Base-by-base conservation (phyloP, 1,284 basidiomycete genomes). In the Puccinia coronata region DNA sequence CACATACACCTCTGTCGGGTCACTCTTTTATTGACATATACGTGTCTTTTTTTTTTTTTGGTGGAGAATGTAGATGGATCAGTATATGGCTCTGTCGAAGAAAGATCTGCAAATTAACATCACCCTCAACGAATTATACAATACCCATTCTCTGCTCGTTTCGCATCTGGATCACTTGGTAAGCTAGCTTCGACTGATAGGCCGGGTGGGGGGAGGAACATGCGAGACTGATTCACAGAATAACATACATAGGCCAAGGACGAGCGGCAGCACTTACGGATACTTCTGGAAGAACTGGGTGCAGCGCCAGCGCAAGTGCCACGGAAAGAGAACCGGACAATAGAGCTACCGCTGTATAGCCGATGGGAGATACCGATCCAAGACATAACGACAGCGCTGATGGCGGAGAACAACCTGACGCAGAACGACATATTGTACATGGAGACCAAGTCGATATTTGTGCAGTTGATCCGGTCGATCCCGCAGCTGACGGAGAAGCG, bases 331-430 rank as follows among this genome's bases (percentile, higher is more conserved):
- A 99, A 99, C 85, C 90, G 94, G 65, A 92, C 95, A 0, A 91
- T 99, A 80, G 96, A 99, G 85, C 89, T 99, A 53, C 91, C 91
- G 39, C 88, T 99, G 20, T 99, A 96, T 88, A 96, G 93, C 84
- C 94, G 97, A 36, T 99, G 97, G 97, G 97, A 99, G 88, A 98
- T 95, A 25, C 96, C 96, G 2, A 95, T 99, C 80, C 96, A 98
- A 85, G 97, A 99, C 85, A 92, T 99, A 71, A 94, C 96, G 82
- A 95, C 92, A 28, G 94, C 96, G 0, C 90, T 99, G 83, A 96
- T 99, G 92, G 89, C 88, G 2, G 90, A 91, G 84, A 95, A 96
- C 87, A 94, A 95, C 59, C 92, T 99, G 55, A 98, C 97, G 31
- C 95, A 95, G 81, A 95, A 93, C 86, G 97, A 99, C 87, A 96